Base-by-base conservation (phyloP, 345 rosid genomes). In the Acer negundo region DNA sequence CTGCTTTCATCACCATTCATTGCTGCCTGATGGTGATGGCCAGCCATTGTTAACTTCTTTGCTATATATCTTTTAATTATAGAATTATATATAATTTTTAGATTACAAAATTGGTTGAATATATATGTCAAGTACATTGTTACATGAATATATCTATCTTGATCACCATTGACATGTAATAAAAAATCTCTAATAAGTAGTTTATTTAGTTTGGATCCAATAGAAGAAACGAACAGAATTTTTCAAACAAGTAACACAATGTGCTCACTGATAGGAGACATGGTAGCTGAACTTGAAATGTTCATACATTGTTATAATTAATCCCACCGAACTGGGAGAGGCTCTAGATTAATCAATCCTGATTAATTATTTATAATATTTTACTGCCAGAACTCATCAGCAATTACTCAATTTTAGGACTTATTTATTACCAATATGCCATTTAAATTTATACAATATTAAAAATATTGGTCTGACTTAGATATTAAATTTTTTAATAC, bases 1-100 rank as follows among this genome's bases (percentile, higher is more conserved):
- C 20, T 46, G 81, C 76, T 62, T 79, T 83, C 74, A 28, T 77
- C 82, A 79, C 47, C 78, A 67, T 22, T 20, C 76, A 16, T 71
- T 55, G 40, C 3, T 31, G 63, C 35, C 42, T 74, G 77, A 64
- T 55, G 75, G 64, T 74, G 75, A 69, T 64, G 74, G 46, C 31
- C 10, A 53, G 7, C n/a, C 58, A 53, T 6, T 53, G 6, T 12
- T 53, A 3, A 15, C 58, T 16, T 53, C n/a, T 53, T 53, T 35
- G 4, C 38, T 16, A n/a, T n/a, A n/a, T n/a, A 40, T 51, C 31
- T 23, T 31, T 42, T 35, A 35, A 35, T 10, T 42, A 44, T n/a
- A n/a, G 7, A 62, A 67, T 26, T 56, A 46, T 26, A 0, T 55
- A 13, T 19, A 55, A 74, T 22, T 31, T 51, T 42, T 31, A 61